These are phyloP conservation scores for Ophiostoma triangulosporum DNA, from an alignment of 2,329 filamentous ascomycete species.

Conservation along the genomic window DNA sequence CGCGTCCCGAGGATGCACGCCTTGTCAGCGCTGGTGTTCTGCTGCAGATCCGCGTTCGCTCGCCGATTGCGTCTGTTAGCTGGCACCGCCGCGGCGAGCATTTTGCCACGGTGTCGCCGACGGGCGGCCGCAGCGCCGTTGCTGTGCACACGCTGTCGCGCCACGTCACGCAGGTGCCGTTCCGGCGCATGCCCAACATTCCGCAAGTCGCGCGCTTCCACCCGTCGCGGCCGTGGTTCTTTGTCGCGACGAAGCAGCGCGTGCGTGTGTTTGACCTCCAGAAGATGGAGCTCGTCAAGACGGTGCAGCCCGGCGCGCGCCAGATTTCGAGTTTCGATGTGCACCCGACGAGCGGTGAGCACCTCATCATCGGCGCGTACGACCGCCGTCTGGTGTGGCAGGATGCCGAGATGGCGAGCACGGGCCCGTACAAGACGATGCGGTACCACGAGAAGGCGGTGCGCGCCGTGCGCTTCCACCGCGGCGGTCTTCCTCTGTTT, in stretches of 20 bases:
- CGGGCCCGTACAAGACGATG: constrained; percentile 82
- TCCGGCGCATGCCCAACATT: constrained; percentile 61
- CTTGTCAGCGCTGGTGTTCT: constrained; percentile 69
- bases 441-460: constrained; percentile 91
- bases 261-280: constrained; percentile 92
- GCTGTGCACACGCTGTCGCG: constrained; percentile 92
- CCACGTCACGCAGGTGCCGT: constrained; percentile 88
- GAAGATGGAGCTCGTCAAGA: constrained; percentile 81
- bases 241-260: constrained; percentile 86
- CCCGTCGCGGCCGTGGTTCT: constrained; percentile 82
- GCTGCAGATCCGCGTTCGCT: constrained; percentile 65
- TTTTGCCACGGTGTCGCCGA: constrained; percentile 79
- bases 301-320: constrained; percentile 80
- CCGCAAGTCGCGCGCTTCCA: constrained; percentile 90
- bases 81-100: constrained; percentile 96
- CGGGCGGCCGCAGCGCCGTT: constrained; percentile 64
- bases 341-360: constrained; percentile 74
- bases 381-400: constrained; percentile 92
- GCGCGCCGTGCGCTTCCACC: constrained; percentile 76
- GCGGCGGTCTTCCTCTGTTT: constrained; percentile 65
- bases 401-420: constrained; percentile 79
- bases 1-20: constrained; percentile 57
- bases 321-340: constrained; percentile 91
- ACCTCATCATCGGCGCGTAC: constrained; percentile 87
- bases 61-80: constrained; percentile 71